Evolutionary conservation across 1,284 basidiomycete species (phyloP).

Genomic region (Exobasidium cylindrosporum): DNA sequence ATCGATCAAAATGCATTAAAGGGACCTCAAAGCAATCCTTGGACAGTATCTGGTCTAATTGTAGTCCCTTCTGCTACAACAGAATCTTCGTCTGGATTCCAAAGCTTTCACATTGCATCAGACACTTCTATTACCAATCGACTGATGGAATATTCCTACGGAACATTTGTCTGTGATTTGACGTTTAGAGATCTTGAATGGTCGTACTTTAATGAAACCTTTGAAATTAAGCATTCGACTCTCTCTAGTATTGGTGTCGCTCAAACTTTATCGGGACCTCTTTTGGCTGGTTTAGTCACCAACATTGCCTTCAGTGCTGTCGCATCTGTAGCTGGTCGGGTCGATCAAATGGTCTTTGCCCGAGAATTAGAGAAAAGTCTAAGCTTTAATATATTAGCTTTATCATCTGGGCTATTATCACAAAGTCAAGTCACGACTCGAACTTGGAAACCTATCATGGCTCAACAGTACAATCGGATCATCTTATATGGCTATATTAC

Average conservation of each 20-base stretch:
- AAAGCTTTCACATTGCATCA: neutral
- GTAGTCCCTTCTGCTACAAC: neutral
- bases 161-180: conserved; percentile 11
- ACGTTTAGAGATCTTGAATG: conserved; percentile 9
- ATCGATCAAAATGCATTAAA: neutral
- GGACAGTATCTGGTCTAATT: conserved; percentile 1
- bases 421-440: conserved; percentile 1
- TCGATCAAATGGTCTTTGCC: conserved; percentile 10
- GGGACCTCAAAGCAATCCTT: conserved; percentile 10
- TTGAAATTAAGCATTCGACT: neutral
- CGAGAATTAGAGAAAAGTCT: conserved; percentile 4
- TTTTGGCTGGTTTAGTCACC: conserved; percentile 14
- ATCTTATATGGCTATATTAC: conserved; percentile 14
- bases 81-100: neutral
- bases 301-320: conserved; percentile 8
- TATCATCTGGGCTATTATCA: conserved; percentile 12
- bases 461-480: conserved; percentile 15
- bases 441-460: conserved; percentile 15
- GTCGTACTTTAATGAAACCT: conserved; percentile 21
- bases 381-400: conserved; percentile 10
- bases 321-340: conserved; percentile 10
- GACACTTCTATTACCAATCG: conserved; percentile 10
- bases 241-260: conserved; percentile 8
- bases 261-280: conserved; percentile 17
- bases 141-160: conserved; percentile 9